Base-by-base conservation (phyloP, 345 rosid species). In the Crucihimalaya himalaica region DNA sequence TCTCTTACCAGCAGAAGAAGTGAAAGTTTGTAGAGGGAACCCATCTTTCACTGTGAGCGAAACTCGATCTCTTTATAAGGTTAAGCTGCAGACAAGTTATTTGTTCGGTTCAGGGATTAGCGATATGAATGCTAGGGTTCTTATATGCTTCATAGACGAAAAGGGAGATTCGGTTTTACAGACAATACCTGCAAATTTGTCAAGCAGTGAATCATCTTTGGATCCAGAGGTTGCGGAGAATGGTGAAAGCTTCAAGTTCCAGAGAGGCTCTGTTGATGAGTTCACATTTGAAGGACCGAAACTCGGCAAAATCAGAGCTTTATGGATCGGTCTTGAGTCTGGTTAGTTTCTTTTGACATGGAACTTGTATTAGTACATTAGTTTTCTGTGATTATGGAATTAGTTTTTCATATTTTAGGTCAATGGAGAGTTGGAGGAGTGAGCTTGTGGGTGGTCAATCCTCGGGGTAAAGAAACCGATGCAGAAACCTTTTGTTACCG, bases 241-340 rank as follows among this genome's bases (percentile, higher is more conserved):
- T 71, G 60, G 56, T 78, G 73, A 76, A 60, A 48, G 25, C n/a
- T 74, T 86, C 67, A 79, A 55, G 72, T 93, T 91, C 60, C 92
- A 89, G 84, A 88, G 88, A 78, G 97, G 91, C 28, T 88, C 86
- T 27, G 77, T 81, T 66, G 96, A 93, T 75, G 94, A 88, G 48
- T 87, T 91, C 82, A 55, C 70, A 13, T 91, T 93, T 29, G 52
- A 73, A 81, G 98, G 94, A 34, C 85, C 92, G 0, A 62, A 71
- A 69, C 73, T 91, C 5, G 84, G 80, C 34, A 75, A 72, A 57
- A 73, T 89, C 76, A 83, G 76, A 83, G 92, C 96, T 72, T 69
- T 93, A 63, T 93, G 98, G 98, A 75, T 89, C 64, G 55, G 98
- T 74, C 66, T 87, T 46, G 91, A 88, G 72, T 86, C 97, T 84